These are phyloP conservation scores for Neurospora sp. DNA, from an alignment of 495 filamentous ascomycete genomes.

Conservation along the genomic window DNA sequence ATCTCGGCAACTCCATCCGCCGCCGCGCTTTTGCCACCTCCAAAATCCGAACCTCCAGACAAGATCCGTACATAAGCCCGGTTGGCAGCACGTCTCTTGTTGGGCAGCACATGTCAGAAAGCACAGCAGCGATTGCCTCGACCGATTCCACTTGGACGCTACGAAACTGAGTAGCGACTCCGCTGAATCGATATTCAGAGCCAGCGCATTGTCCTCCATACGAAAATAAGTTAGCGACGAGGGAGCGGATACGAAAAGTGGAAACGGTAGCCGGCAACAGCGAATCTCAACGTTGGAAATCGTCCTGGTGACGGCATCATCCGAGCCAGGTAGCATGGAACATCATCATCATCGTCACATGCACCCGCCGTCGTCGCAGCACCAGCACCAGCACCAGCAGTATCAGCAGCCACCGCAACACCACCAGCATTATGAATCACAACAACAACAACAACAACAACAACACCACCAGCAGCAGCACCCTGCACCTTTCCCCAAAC, in stretches of 20 bases:
- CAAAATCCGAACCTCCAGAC: not conserved
- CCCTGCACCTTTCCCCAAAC: not conserved
- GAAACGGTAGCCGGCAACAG: not conserved
- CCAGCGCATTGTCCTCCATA: not conserved
- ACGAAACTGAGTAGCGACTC: not conserved
- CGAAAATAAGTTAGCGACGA: not conserved
- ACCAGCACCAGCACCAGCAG: conserved; percentile 7
- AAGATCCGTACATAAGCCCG: not conserved
- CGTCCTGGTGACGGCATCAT: not conserved
- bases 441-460: not conserved
- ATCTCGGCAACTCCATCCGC: not conserved
- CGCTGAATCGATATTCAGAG: not conserved
- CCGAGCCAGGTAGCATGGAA: not conserved
- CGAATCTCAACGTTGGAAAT: not conserved
- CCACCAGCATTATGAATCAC: not conserved
- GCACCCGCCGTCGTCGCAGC: conserved; percentile 3
- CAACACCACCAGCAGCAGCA: not conserved
- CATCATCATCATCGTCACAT: not conserved
- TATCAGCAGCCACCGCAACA: not conserved
- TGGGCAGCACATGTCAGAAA: not conserved
- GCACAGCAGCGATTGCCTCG: not conserved
- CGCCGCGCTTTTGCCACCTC: not conserved
- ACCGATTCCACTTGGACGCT: not conserved
- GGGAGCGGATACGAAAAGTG: not conserved
- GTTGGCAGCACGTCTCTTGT: not conserved